Evolutionary conservation across 345 rosid species (phyloP).

Genomic region (Aegle marmelos): DNA sequence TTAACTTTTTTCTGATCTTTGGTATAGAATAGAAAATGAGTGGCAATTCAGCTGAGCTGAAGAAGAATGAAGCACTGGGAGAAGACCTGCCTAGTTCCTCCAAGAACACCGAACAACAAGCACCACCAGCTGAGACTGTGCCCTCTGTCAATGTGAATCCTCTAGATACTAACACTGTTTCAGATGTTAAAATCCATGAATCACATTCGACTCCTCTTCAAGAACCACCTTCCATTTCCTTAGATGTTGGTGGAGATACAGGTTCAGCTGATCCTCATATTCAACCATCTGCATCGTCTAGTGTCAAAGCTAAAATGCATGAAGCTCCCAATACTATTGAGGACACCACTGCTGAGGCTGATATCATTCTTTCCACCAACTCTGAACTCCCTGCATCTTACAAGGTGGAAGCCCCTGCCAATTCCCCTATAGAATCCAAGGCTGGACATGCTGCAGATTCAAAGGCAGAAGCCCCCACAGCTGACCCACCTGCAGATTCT

Average conservation of each 20-base stretch:
- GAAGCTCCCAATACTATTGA: constrained; percentile 24
- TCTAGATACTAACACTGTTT: not conserved
- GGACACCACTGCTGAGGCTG: constrained; percentile 16
- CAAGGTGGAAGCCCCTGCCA: not conserved
- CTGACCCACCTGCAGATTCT: not conserved
- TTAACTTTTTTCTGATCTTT: not conserved
- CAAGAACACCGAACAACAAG: not conserved
- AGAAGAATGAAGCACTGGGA: constrained; percentile 13
- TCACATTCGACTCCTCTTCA: constrained; percentile 15
- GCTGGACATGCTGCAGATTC: not conserved
- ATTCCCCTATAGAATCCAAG: not conserved
- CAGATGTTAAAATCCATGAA: constrained; percentile 20
- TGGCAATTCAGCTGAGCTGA: constrained; percentile 18
- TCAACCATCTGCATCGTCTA: constrained; percentile 11
- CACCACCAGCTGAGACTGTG: not conserved
- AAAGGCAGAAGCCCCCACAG: not conserved
- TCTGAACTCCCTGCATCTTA: not conserved
- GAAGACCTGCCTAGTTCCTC: constrained; percentile 1
- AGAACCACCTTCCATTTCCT: constrained; percentile 19
- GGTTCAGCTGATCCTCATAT: constrained; percentile 16
- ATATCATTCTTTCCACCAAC: not conserved
- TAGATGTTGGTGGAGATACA: constrained; percentile 22
- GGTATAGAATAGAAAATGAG: constrained; percentile 18
- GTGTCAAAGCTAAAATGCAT: constrained; percentile 20
- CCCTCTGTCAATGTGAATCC: constrained; percentile 15